Evolutionary conservation across 83 land plant species (phyloP).

Genomic region (Thuja plicata): DNA sequence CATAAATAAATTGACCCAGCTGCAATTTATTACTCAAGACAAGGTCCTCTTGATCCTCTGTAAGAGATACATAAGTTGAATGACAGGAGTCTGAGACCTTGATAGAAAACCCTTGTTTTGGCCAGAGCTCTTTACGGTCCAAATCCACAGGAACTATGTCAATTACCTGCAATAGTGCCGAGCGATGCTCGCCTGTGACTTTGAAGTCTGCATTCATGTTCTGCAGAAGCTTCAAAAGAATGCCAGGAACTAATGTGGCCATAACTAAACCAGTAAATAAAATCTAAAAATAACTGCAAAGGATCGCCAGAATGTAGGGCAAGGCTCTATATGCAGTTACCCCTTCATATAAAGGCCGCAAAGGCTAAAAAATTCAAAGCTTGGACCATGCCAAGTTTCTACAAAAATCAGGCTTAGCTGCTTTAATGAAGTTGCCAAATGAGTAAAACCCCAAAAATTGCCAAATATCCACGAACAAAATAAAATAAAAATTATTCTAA

Average conservation of each 20-base stretch:
- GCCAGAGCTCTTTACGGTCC: slow-evolving; percentile 66
- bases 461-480: neutral
- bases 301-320: neutral
- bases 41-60: slow-evolving; percentile 60
- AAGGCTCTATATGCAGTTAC: neutral
- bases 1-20: slow-evolving; percentile 67
- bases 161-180: slow-evolving; percentile 34
- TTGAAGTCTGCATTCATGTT: slow-evolving; percentile 19
- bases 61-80: slow-evolving; percentile 62
- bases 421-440: neutral
- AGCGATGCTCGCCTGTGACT: slow-evolving; percentile 15
- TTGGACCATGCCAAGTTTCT: neutral
- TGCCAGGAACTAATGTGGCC: slow-evolving; percentile 14
- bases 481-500: neutral
- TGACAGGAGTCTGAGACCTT: slow-evolving; percentile 77
- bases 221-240: slow-evolving; percentile 16
- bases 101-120: slow-evolving; percentile 72
- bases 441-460: neutral
- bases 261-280: neutral
- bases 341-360: neutral
- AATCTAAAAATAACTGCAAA: neutral
- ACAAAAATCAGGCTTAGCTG: neutral
- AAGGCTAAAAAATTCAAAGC: neutral
- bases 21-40: slow-evolving; percentile 70
- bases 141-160: slow-evolving; percentile 74